Percentiles rank a stretch among this genome's conserved stretches.
phyloP scores from a whole-genome alignment of 192 early-diverging fungal genomes.

The Coemansia sp. region DNA sequence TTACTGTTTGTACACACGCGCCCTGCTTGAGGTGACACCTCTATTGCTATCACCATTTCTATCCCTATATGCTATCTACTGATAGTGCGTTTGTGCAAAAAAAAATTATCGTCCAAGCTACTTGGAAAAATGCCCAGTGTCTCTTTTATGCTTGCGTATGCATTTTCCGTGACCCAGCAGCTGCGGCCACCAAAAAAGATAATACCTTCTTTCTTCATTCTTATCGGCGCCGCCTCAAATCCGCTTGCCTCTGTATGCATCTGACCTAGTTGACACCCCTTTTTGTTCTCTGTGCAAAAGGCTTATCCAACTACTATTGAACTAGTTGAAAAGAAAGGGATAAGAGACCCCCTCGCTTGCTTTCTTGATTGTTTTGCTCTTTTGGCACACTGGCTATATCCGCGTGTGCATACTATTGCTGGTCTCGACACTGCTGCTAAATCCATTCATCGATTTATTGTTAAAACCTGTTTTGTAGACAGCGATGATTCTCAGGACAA shows the following conservation, averaged over 20 bases:
- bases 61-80: too few species aligned
- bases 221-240: background rate
- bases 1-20: too few species aligned
- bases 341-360: too few species aligned
- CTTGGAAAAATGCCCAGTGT: background rate
- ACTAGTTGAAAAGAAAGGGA: too few species aligned
- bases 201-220: background rate
- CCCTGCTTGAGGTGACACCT: too few species aligned
- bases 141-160: background rate
- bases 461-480: background rate
- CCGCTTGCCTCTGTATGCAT: background rate
- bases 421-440: background rate
- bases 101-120: too few species aligned
- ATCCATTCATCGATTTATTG: background rate
- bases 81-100: too few species aligned
- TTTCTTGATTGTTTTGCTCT: too few species aligned
- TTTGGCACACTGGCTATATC: too few species aligned
- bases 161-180: constrained; percentile 1
- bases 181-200: background rate
- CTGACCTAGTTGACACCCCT: background rate
- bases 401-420: background rate
- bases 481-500: constrained; percentile 37
- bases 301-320: too few species aligned
- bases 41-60: too few species aligned
- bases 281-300: constrained; percentile 5